Evolutionary conservation across 768 basidiomycete genomes (phyloP).

Genomic region (Boletellus sp.): DNA sequence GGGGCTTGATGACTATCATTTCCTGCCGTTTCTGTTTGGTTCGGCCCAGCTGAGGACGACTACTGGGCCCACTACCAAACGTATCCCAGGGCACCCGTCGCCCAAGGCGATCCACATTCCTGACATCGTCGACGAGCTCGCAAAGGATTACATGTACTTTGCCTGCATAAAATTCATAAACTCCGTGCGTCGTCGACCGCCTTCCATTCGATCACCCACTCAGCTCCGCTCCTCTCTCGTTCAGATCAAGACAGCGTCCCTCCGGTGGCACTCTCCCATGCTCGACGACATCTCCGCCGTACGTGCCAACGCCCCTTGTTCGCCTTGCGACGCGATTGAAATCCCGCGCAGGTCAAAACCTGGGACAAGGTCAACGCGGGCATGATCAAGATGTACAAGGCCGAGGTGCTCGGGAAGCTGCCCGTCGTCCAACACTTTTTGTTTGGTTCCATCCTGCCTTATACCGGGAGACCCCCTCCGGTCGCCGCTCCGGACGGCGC

Average conservation of each 20-base stretch:
- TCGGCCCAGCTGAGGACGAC: conserved; percentile 59
- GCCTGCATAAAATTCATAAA: conserved; percentile 96
- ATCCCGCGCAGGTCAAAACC: conserved; percentile 57
- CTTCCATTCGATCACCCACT: not conserved
- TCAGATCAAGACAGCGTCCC: conserved; percentile 91
- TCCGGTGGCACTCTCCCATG: conserved; percentile 99
- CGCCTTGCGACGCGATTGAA: not conserved
- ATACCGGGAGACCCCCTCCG: conserved; percentile 55
- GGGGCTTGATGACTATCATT: conserved; percentile 97
- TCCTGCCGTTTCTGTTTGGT: conserved; percentile 87
- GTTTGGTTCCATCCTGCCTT: conserved; percentile 78
- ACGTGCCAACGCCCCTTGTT: conserved; percentile 10
- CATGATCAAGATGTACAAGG: conserved; percentile 97
- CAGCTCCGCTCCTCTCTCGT: not conserved
- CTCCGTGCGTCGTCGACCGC: conserved; percentile 52
- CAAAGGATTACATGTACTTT: conserved; percentile 94
- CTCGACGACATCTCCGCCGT: conserved; percentile 94
- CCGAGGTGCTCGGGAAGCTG: conserved; percentile 92
- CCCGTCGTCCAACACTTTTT: conserved; percentile 96
- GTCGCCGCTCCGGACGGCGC: conserved; percentile 17
- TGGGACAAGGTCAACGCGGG: conserved; percentile 97
- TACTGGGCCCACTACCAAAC: conserved; percentile 5
- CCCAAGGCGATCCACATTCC: conserved; percentile 91
- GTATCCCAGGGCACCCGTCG: conserved; percentile 62
- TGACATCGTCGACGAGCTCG: conserved; percentile 89